Conservation (phyloP, 2,329 filamentous ascomycete genomes). For the Allantophomopsis cytisporea region DNA sequence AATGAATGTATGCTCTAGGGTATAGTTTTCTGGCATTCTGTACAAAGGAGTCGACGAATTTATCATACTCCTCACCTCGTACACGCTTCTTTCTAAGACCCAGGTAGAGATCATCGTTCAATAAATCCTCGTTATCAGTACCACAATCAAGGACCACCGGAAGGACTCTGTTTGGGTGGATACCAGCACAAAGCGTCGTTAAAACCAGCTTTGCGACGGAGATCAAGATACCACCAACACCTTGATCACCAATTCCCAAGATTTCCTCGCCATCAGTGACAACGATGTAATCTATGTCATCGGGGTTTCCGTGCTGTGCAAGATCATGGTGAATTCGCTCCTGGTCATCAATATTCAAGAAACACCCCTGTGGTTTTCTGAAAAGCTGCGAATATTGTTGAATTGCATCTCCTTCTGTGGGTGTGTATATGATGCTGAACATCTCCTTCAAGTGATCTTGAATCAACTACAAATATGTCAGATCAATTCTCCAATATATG, state of each 20-base stretch:
- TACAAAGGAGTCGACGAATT: slow-evolving; percentile 66
- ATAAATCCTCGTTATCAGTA: slow-evolving; percentile 64
- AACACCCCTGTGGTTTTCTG: slow-evolving; percentile 66
- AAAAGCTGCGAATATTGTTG: slow-evolving; percentile 73
- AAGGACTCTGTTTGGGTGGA: slow-evolving; percentile 66
- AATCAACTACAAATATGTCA: slow-evolving; percentile 38
- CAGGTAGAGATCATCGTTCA: slow-evolving; percentile 68
- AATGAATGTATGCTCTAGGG: slow-evolving; percentile 74
- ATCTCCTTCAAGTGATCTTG: slow-evolving; percentile 73
- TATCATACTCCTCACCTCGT: slow-evolving; percentile 59
- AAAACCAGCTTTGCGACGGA: slow-evolving; percentile 73
- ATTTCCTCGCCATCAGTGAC: slow-evolving; percentile 65
- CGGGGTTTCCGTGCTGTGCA: slow-evolving; percentile 50
- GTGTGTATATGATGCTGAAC: slow-evolving; percentile 85
- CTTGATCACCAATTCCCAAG: slow-evolving; percentile 80
- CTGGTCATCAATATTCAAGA: slow-evolving; percentile 58
- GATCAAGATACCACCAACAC: slow-evolving; percentile 73
- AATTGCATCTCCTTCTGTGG: slow-evolving; percentile 81
- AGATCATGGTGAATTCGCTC: slow-evolving; percentile 54
- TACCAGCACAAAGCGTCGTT: slow-evolving; percentile 75
- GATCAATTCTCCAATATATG: not conserved
- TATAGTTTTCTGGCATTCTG: slow-evolving; percentile 52
- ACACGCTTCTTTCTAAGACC: slow-evolving; percentile 55
- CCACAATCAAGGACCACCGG: slow-evolving; percentile 79
- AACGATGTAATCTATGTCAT: slow-evolving; percentile 81